These are phyloP conservation scores for Boletus mariae DNA, from an alignment of 1,284 basidiomycete species.

Conservation along the genomic window DNA sequence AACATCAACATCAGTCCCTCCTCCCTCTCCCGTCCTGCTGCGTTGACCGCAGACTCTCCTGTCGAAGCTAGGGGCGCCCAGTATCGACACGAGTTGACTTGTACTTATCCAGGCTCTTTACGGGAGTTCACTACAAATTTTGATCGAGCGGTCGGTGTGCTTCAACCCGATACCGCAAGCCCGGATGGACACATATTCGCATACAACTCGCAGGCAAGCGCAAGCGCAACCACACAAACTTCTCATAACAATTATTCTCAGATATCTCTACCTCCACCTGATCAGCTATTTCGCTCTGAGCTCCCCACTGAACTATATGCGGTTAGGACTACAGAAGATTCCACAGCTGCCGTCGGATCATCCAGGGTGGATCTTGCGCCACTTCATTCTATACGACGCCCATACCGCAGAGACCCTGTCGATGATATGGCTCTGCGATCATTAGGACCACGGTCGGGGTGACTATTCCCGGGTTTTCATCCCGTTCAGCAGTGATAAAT, in stretches of 20 bases:
- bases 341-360: constrained; percentile 28
- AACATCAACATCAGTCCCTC: neutral
- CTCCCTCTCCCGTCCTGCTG: constrained; percentile 6
- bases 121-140: constrained; percentile 20
- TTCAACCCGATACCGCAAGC: constrained; percentile 10
- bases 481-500: constrained; percentile 25
- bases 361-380: constrained; percentile 49
- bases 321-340: constrained; percentile 24
- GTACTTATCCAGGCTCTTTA: constrained; percentile 16
- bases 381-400: constrained; percentile 52
- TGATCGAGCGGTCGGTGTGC: constrained; percentile 16
- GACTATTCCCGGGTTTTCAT: constrained; percentile 28
- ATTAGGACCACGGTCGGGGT: constrained; percentile 40
- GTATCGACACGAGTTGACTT: constrained; percentile 16
- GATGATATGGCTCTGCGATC: constrained; percentile 60
- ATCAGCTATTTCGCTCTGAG: constrained; percentile 30
- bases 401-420: constrained; percentile 57
- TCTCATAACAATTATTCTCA: constrained; percentile 19
- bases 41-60: constrained; percentile 5
- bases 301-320: constrained; percentile 32
- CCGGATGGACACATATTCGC: constrained; percentile 8
- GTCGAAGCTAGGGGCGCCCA: constrained; percentile 15
- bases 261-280: constrained; percentile 33
- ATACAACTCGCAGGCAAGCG: constrained; percentile 11
- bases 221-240: neutral